Evolutionary conservation across 2,329 filamentous ascomycete genomes (phyloP), one percentile per base, ranked within the genome.

Genomic region (Talaromyces sp.): DNA sequence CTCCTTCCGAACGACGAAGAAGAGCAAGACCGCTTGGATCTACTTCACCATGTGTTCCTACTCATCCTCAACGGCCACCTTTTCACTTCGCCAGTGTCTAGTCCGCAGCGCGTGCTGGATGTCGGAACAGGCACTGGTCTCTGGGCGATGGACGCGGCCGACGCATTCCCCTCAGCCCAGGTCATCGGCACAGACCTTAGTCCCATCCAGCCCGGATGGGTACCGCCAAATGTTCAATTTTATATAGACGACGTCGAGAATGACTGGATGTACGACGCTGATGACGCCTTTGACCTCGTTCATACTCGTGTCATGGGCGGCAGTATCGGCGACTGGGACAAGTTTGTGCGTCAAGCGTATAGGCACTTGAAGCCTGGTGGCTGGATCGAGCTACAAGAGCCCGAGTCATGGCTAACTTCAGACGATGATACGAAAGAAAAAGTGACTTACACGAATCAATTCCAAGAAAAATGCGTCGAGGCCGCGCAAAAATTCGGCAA

Each of bases 121-220:
- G 68, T 82, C 12, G 80, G 80, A 7, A 82, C 79, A 0, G 80
- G 80, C 11, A 82, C 78, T 3, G 80, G 80, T 8, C 76, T 84
- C 48, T 87, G 84, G 84, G 83, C 83, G 2, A 79, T 84, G n/a
- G 77, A 81, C 46, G 78, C 81, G 5, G 57, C 68, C 31, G 56
- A 58, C 27, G 55, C 48, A 27, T 58, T 32, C 41, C 67, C 67
- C 2, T 54, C 62, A 1, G 63, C 67, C 6, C 58, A 69, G 69
- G 57, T 60, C 9, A 54, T 60, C 12, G 61, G 57, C 7, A 57
- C 31, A 5, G 61, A 61, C 26, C 41, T 61, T 14, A 55, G 41
- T 51, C 59, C 56, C 2, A 58, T 61, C 21, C 59, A 61, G 21
- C 59, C 56, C 4, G 31, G 35, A 32, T 75, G 58, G 58, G 50